Base-by-base conservation (phyloP, 768 basidiomycete genomes). In the Cubamyces sp. region DNA sequence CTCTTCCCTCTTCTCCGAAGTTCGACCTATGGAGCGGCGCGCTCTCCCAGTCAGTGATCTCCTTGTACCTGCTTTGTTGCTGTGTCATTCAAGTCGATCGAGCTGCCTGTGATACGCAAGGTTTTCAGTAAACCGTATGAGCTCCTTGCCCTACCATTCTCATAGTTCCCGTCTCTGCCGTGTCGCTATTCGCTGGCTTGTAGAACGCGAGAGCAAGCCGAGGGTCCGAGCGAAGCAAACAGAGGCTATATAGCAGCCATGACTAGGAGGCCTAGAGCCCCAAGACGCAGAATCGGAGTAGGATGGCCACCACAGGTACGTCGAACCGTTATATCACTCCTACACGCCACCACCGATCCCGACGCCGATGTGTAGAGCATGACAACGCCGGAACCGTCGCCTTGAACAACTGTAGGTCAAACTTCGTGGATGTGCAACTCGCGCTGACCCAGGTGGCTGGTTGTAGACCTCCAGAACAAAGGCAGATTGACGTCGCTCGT, bases 381-480 rank as follows among this genome's bases (percentile, higher is more conserved):
- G 8, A 9, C 8, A 43, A 60, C 66, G 70, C 65, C 23, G 62
- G 62, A 1, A 68, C 65, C 37, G 66, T 69, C 3, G 64, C 66
- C 15, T 68, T 82, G 3, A 81, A 81, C 69, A 80, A 81, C 64
- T 77, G 80, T 80, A n/a, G n/a, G n/a, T n/a, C n/a, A n/a, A n/a
- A n/a, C n/a, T n/a, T n/a, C n/a, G n/a, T n/a, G n/a, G n/a, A n/a
- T n/a, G n/a, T n/a, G n/a, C n/a, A n/a, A n/a, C n/a, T n/a, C n/a
- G 66, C 53, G 77, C 48, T n/a, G 19, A 6, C 25, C 8, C 21
- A 30, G 5, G 19, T n/a, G 8, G 30, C 39, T 14, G 39, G 42
- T 28, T 56, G 7, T 50, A 88, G 88, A 85, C 72, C 76, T 90
- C 25, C 86, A 87, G 69, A 74, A 72, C n/a, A 74, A 70, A 42